These are phyloP conservation scores for Penicillium simplicissimum DNA, from an alignment of 495 filamentous ascomycete genomes.

Conservation along the genomic window DNA sequence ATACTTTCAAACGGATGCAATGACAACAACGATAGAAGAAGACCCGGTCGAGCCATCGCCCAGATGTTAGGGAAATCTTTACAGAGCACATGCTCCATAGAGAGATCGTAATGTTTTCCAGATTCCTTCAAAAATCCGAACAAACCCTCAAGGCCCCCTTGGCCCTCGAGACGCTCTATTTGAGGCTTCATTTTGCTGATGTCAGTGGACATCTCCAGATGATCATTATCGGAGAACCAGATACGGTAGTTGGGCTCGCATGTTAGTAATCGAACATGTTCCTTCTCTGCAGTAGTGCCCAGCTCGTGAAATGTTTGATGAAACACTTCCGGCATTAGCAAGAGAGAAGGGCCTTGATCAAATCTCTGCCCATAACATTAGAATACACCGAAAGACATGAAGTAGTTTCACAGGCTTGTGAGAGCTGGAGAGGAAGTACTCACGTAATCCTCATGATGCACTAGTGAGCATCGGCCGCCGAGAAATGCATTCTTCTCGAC, in stretches of 20 bases:
- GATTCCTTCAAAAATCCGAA: conserved; percentile 61
- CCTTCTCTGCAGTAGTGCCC: conserved; percentile 56
- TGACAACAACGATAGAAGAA: conserved; percentile 52
- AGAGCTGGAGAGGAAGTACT: conserved; percentile 5
- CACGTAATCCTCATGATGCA: conserved; percentile 55
- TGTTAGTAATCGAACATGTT: conserved; percentile 61
- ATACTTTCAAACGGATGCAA: conserved; percentile 68
- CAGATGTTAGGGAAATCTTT: conserved; percentile 59
- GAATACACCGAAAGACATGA: neutral
- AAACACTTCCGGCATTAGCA: conserved; percentile 67
- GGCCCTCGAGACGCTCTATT: conserved; percentile 65
- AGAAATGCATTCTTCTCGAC: conserved; percentile 69
- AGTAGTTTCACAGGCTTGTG: neutral
- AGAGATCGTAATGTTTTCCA: conserved; percentile 64
- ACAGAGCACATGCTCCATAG: conserved; percentile 58
- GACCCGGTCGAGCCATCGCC: conserved; percentile 51
- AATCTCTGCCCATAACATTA: conserved; percentile 49
- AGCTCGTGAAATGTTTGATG: conserved; percentile 63
- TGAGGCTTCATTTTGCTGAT: conserved; percentile 63
- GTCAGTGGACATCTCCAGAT: conserved; percentile 60
- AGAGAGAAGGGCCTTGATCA: conserved; percentile 70
- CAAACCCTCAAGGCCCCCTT: conserved; percentile 63
- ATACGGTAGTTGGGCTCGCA: conserved; percentile 72
- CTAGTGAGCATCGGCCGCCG: conserved; percentile 63
- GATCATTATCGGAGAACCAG: conserved; percentile 63